Evolutionary conservation across 352 stramenopile species (phyloP), one percentile per base, ranked within the genome.

Genomic region (Phytophthora pisi): DNA sequence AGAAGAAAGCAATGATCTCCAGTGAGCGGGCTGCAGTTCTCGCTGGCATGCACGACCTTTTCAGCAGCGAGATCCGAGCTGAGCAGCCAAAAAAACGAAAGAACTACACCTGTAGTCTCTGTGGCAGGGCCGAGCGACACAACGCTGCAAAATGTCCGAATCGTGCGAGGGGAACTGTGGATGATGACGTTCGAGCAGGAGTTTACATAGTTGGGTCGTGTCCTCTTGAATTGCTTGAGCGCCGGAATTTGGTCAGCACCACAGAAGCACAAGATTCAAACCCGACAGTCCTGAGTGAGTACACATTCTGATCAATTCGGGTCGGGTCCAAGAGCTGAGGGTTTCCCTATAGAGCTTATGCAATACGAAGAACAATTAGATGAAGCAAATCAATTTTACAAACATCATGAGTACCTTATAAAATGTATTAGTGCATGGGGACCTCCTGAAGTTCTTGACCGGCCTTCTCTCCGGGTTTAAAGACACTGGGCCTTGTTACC

Each of bases 401-500:
- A 49, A 55, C 54, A 66, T 8, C 28, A 59, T 51, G 2, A 15
- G 51, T 64, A 57, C 46, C 57, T 57, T 64, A 13, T 57, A 51
- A 36, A 49, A 5, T 51, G 4, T 40, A 2, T n/a, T 7, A 24
- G 38, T 47, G 40, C 40, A 47, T 47, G 40, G 40, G 49, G 28
- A 38, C 36, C 45, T 23, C 26, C 7, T 15, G 31, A 47, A 23
- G 36, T 23, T 47, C 40, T 23, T 47, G 16, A 13, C 40, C 40
- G 16, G 1, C 28, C 51, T 30, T 66, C 60, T 66, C 60, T 54
- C 26, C 40, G 60, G 60, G 51, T 56, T 66, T 56, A 40, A 51
- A n/a, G 30, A 42, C 40, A 66, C 60, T 61, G 60, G 60, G 51
- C 18, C 58, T 55, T 66, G n/a, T 66, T 66, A 61, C 60, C 26